Evolutionary conservation across 371 early-diverging fungal genomes (phyloP).

Genomic region (Mortierella sp.): DNA sequence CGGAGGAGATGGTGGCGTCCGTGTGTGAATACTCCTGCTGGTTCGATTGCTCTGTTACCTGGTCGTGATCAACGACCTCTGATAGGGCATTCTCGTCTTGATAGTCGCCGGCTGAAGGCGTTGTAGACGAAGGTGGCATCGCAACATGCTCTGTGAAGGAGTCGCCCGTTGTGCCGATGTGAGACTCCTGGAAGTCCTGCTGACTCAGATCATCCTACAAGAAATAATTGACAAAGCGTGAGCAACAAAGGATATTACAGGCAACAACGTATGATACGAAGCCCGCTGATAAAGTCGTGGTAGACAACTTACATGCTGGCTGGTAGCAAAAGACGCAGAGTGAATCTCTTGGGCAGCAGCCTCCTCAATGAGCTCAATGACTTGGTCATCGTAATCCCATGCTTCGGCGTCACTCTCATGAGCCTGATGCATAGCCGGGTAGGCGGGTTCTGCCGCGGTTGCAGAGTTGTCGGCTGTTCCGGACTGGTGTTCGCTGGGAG

Average conservation of each 20-base stretch:
- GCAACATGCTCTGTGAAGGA: neutral
- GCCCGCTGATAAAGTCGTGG: too few relatives aligned
- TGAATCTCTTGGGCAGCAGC: constrained; percentile 4
- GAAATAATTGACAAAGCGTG: neutral
- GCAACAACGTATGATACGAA: neutral
- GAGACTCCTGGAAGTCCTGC: neutral
- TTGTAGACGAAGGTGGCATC: neutral
- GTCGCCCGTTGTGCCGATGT: neutral
- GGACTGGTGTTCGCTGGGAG: neutral
- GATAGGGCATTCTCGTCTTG: neutral
- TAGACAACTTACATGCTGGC: neutral
- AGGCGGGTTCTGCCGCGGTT: neutral
- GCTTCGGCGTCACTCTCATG: constrained; percentile 35
- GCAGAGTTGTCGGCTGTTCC: neutral
- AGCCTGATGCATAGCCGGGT: constrained; percentile 24
- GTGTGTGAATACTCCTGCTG: neutral
- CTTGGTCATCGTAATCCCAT: constrained; percentile 45
- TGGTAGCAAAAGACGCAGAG: neutral
- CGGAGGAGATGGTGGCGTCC: neutral
- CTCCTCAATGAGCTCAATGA: constrained; percentile 25
- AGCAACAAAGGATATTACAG: neutral
- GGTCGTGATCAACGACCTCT: neutral
- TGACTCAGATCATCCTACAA: neutral
- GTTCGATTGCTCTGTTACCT: neutral
- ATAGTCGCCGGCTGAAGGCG: neutral